Conservation (phyloP, 257 asterid species). For the Ophiorrhiza pumila region DNA sequence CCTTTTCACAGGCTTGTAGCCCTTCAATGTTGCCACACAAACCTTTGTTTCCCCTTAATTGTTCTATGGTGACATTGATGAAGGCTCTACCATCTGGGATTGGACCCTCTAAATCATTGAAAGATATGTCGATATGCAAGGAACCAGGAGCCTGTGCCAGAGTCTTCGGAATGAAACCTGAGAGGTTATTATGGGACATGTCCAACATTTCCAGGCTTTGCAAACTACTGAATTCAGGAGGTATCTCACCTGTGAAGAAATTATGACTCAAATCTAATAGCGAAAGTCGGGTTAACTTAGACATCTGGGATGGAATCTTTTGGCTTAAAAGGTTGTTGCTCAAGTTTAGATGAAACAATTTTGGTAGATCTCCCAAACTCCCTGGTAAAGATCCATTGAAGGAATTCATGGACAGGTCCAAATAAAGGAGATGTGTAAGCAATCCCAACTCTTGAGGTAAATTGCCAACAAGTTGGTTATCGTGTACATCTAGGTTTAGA, state of each 20-base stretch:
- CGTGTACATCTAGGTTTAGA: constrained; percentile 20
- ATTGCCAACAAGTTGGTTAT: constrained; percentile 27
- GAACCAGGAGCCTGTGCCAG: constrained; percentile 16
- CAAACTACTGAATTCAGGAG: constrained; percentile 9
- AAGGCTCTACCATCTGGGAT: constrained; percentile 29
- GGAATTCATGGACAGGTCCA: constrained; percentile 25
- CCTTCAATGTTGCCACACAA: constrained; percentile 34
- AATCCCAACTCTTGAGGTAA: constrained; percentile 23
- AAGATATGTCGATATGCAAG: constrained; percentile 25
- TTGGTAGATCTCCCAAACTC: constrained; percentile 22
- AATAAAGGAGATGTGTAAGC: constrained; percentile 9
- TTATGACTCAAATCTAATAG: constrained; percentile 36
- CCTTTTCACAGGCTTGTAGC: constrained; percentile 24
- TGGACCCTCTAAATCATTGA: constrained; percentile 40
- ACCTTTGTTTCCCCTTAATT: constrained; percentile 27
- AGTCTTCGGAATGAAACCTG: constrained; percentile 30
- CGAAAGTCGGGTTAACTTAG: constrained; percentile 17
- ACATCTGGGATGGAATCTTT: constrained; percentile 29
- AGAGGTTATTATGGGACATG: constrained; percentile 34
- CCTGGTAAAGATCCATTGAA: constrained; percentile 30
- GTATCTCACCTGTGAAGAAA: constrained; percentile 31
- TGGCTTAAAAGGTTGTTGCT: constrained; percentile 24
- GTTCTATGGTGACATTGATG: constrained; percentile 17
- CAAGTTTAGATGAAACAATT: constrained; percentile 24
- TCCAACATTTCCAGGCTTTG: constrained; percentile 21